A percentile compares a stretch with the other conserved stretches of the same genome.
Evolutionary conservation across 2,329 filamentous ascomycete genomes (phyloP).

Genomic region (Aspergillus intermedius): DNA sequence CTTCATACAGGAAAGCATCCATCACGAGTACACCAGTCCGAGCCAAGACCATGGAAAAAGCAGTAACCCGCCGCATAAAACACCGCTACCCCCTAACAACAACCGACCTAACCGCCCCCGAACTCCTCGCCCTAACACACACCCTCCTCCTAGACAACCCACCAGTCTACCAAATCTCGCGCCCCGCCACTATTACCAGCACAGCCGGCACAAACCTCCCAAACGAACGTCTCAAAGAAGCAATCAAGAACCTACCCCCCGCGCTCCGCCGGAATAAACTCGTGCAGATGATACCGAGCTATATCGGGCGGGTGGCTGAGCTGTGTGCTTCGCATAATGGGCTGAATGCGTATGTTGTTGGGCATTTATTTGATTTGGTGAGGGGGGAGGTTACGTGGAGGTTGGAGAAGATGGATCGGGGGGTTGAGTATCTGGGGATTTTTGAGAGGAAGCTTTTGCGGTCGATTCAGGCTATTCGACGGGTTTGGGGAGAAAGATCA

Average conservation of each 20-base stretch:
- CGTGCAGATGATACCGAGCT: constrained; percentile 12
- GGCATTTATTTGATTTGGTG: constrained; percentile 14
- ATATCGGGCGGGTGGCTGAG: constrained; percentile 10
- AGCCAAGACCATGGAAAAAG: background rate
- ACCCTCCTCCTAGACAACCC: constrained; percentile 17
- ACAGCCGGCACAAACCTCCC: background rate
- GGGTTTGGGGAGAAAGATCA: constrained; percentile 23
- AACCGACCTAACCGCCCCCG: constrained; percentile 12
- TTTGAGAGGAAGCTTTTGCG: constrained; percentile 11
- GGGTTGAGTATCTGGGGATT: constrained; percentile 8
- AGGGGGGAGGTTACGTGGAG: constrained; percentile 19
- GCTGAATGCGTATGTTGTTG: constrained; percentile 19
- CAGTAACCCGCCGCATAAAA: background rate
- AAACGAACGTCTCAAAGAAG: constrained; percentile 2
- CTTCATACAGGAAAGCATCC: background rate
- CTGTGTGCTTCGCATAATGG: constrained; percentile 18
- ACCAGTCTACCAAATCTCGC: background rate
- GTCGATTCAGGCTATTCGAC: constrained; percentile 20
- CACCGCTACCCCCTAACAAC: constrained; percentile 11
- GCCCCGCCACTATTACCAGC: background rate
- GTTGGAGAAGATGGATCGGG: constrained; percentile 14
- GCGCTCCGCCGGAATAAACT: constrained; percentile 6
- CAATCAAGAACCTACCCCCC: constrained; percentile 8
- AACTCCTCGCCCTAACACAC: constrained; percentile 18
- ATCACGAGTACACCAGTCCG: background rate